Evolutionary conservation across 1,284 basidiomycete genomes (phyloP), one percentile per base, ranked within the genome.

Genomic region (Hemileia vastatrix): DNA sequence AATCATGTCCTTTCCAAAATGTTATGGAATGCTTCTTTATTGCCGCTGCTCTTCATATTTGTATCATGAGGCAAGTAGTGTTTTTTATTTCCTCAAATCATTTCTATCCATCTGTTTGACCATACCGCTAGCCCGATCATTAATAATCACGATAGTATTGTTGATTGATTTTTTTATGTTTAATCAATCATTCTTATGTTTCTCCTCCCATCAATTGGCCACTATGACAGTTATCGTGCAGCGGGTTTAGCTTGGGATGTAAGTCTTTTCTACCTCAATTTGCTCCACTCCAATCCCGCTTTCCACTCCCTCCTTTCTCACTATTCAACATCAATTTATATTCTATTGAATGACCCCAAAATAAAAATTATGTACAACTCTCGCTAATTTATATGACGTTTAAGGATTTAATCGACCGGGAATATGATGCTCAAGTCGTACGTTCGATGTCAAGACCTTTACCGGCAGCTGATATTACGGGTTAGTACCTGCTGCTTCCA

Each of bases 231-330:
- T 47, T 60, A 60, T 19, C 49, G 57, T 15, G 57, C 57, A 8
- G 57, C 57, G 27, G 57, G 57, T 45, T 48, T 60, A 15, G 57
- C 57, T 27, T 60, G 57, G 57, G 57, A 60, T 50, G 57, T 60
- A 31, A 60, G 50, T 60, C n/a, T 23, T 31, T 3, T 19, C 13
- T 2, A 5, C 48, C 3, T 19, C 18, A 19, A n/a, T 23, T 53
- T 1, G 44, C 36, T 27, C 9, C 27, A 45, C 15, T 13, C 24
- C 19, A 58, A 50, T n/a, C 48, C 19, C 13, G 33, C 44, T 32
- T 5, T n/a, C n/a, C n/a, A n/a, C n/a, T n/a, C n/a, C n/a, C n/a
- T n/a, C n/a, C n/a, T n/a, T n/a, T n/a, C n/a, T n/a, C n/a, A n/a
- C n/a, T n/a, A n/a, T n/a, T n/a, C n/a, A n/a, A n/a, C n/a, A n/a